Percentiles rank a stretch among this genome's conserved stretches.
phyloP scores from a whole-genome alignment of 352 stramenopile genomes.

The Phytophthora cactorum region DNA sequence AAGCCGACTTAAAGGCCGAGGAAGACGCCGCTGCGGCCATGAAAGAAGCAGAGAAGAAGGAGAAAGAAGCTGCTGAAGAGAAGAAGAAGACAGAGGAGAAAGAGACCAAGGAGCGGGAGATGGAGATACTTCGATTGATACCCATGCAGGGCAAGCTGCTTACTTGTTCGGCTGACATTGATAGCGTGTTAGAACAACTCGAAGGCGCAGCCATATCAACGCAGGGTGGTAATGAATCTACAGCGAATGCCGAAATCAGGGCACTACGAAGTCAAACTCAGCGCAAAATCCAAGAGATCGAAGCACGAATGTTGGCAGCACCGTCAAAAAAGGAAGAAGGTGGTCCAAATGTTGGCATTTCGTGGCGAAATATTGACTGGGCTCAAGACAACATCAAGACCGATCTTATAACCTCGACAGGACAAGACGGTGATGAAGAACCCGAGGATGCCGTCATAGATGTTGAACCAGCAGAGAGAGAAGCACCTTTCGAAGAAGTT shows the following conservation, averaged over 20 bases:
- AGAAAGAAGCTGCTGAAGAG: constrained; percentile 46
- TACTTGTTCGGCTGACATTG: constrained; percentile 48
- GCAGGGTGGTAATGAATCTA: background rate
- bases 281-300: constrained; percentile 42
- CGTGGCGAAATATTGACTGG: constrained; percentile 34
- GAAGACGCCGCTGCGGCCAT: constrained; percentile 28
- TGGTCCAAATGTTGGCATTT: constrained; percentile 7
- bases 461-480: background rate
- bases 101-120: constrained; percentile 38
- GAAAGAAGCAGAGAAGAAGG: constrained; percentile 48
- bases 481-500: constrained; percentile 39
- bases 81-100: constrained; percentile 45
- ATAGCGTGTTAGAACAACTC: constrained; percentile 49
- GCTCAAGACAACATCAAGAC: constrained; percentile 24
- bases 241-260: constrained; percentile 25
- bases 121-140: constrained; percentile 52
- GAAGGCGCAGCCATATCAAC: constrained; percentile 24
- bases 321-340: background rate
- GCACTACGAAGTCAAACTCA: constrained; percentile 27
- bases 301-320: constrained; percentile 24
- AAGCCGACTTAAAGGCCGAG: constrained; percentile 43
- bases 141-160: constrained; percentile 55
- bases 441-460: background rate
- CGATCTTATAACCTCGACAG: background rate
- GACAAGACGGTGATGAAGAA: background rate